phyloP scores from a whole-genome alignment of 2,329 filamentous ascomycete genomes.

The Calonectria naviculata region DNA sequence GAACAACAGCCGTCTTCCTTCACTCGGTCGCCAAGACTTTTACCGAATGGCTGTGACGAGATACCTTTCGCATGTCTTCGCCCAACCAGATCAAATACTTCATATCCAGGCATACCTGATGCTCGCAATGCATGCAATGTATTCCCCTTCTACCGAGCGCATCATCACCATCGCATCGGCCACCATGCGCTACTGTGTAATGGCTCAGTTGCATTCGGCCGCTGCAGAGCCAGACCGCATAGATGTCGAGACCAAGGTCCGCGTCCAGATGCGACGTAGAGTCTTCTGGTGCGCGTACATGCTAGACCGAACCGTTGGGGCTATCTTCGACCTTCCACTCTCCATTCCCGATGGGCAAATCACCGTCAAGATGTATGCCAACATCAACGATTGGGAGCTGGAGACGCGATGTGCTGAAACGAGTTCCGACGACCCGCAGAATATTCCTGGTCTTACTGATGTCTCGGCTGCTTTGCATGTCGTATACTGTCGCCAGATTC shows the following conservation, averaged over 20 bases:
- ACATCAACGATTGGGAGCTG: not conserved
- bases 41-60: not conserved
- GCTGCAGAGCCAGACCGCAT: not conserved
- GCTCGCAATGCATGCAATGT: not conserved
- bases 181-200: not conserved
- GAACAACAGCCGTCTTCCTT: not conserved
- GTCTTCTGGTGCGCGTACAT: constrained; percentile 1
- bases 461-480: not conserved
- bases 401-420: not conserved
- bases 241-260: not conserved
- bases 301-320: not conserved
- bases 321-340: not conserved
- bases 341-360: not conserved
- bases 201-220: not conserved
- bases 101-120: not conserved
- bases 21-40: not conserved
- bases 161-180: not conserved
- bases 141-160: not conserved
- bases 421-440: not conserved
- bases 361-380: not conserved
- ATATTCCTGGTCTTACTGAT: not conserved
- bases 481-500: not conserved
- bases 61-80: not conserved
- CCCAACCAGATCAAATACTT: not conserved
- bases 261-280: not conserved